Evolutionary conservation across 2,329 filamentous ascomycete species (phyloP).

Genomic region (Thelonectria rubi): DNA sequence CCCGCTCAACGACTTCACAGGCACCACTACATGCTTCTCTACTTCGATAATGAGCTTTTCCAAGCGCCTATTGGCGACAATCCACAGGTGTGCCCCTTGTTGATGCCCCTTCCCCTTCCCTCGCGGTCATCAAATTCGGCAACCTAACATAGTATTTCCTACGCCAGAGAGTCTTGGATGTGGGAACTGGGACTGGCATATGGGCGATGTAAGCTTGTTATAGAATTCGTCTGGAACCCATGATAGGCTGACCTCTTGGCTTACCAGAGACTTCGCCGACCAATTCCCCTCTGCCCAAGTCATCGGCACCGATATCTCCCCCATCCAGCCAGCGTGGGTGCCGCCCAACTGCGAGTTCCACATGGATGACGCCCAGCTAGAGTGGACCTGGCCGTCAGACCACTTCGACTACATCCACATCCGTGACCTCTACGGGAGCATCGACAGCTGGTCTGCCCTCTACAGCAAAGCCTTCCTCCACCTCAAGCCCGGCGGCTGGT

Average conservation of each 20-base stretch:
- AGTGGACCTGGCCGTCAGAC: slow-evolving; percentile 27
- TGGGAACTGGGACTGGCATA: slow-evolving; percentile 24
- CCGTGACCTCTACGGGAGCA: slow-evolving; percentile 28
- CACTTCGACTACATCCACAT: slow-evolving; percentile 31
- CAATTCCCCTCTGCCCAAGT: slow-evolving; percentile 27
- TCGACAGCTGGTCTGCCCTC: slow-evolving; percentile 25
- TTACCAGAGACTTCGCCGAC: slow-evolving; percentile 24
- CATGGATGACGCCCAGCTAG: slow-evolving; percentile 22
- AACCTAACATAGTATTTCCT: slow-evolving; percentile 3
- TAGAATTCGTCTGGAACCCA: not conserved
- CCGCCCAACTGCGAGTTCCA: slow-evolving; percentile 22
- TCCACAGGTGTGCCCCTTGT: slow-evolving; percentile 13
- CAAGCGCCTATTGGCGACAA: slow-evolving; percentile 25
- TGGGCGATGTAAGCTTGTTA: slow-evolving; percentile 22
- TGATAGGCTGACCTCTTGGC: not conserved
- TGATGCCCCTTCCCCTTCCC: not conserved
- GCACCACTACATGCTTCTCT: slow-evolving; percentile 31
- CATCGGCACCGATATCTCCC: slow-evolving; percentile 26
- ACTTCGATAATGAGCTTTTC: slow-evolving; percentile 30
- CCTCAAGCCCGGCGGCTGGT: slow-evolving; percentile 28
- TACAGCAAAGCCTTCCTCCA: slow-evolving; percentile 20
- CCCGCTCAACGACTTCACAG: slow-evolving; percentile 13
- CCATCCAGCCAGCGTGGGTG: slow-evolving; percentile 23
- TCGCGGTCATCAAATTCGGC: not conserved
- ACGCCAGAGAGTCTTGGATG: slow-evolving; percentile 15